Evolutionary conservation across 1,284 basidiomycete species (phyloP), one percentile per base, ranked within the genome.

Genomic region (Heliocybe sulcata): DNA sequence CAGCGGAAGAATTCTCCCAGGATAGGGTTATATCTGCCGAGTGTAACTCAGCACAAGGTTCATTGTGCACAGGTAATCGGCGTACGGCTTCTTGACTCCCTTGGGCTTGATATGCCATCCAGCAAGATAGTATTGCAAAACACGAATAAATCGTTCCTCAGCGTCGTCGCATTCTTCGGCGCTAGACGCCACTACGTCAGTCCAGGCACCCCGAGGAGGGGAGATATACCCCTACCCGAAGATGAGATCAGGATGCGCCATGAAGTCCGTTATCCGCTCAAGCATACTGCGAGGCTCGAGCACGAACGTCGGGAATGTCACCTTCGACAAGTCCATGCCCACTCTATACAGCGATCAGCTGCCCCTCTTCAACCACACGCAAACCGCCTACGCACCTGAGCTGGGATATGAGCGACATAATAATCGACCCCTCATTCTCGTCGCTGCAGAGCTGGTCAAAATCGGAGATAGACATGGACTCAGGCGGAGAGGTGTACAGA

Each of bases 81-180:
- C 87, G 72, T 65, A 94, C 82, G 96, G 96, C 76, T 99, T 99
- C 88, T 99, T 99, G 60, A 99, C 97, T 54, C 96, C 96, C 72
- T 94, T 97, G 42, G 96, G 95, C 74, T 99, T 98, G 75, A 98
- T 97, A 72, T 99, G 97, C 96, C 96, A 99, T 47, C 96, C 96
- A n/a, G 92, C 91, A 47, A 98, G 85, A 68, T 98, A 99, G 71
- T 97, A 98, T 56, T 92, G 88, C 52, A 98, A 79, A 2, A 98
- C 92, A 55, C 87, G 82, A 59, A 98, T 78, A 71, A 98, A 98
- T 35, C 97, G 80, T 66, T 97, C 92, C 68, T 97, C 90, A 33
- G 93, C 83, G 64, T 93, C 85, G 45, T 82, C 77, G 64, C 83
- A 82, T 31, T 81, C 69, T 64, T 92, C 89, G 51, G 89, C 90